phyloP scores from a whole-genome alignment of 2,329 filamentous ascomycete genomes.

The Tolypocladium ophioglossoides region DNA sequence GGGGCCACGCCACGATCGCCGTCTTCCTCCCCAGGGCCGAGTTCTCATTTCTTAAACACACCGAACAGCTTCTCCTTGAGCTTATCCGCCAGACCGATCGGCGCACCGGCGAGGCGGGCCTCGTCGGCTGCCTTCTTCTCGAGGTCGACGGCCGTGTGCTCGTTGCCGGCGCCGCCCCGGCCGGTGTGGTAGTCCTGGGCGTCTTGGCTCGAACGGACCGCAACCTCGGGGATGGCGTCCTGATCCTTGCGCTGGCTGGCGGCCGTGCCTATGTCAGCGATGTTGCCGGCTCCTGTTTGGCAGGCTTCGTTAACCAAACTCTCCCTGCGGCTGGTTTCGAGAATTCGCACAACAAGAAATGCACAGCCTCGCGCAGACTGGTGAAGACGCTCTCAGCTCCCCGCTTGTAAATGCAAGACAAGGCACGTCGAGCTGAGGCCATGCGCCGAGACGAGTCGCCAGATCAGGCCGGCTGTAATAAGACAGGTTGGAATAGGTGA shows the following conservation, averaged over 20 bases:
- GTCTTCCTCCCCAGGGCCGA: no score
- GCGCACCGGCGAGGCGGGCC: conserved; percentile 15
- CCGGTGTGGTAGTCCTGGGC: conserved; percentile 44
- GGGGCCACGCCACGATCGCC: no score
- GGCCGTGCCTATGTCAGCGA: conserved; percentile 35
- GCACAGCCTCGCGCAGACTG: not conserved
- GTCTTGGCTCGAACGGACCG: conserved; percentile 36
- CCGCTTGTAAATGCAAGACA: not conserved
- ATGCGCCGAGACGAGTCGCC: not conserved
- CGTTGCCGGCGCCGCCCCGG: conserved; percentile 50
- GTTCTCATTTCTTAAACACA: conserved; percentile 33
- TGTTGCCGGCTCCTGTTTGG: conserved; percentile 44
- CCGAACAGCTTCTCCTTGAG: conserved; percentile 45
- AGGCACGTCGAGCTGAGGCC: not conserved
- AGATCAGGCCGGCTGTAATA: not conserved
- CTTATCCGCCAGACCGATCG: conserved; percentile 42
- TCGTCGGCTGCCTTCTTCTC: conserved; percentile 19
- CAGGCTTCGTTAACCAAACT: not conserved
- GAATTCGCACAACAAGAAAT: no score
- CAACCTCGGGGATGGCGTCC: conserved; percentile 42
- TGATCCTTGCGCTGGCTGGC: conserved; percentile 33
- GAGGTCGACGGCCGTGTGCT: conserved; percentile 24
- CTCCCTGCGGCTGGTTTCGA: not conserved
- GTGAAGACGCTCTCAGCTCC: no score
- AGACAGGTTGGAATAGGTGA: not conserved